A percentile compares a stretch with the other conserved stretches of the same genome.
phyloP scores from a whole-genome alignment of 2,329 filamentous ascomycete genomes.

The Raffaelea ambrosiae region DNA sequence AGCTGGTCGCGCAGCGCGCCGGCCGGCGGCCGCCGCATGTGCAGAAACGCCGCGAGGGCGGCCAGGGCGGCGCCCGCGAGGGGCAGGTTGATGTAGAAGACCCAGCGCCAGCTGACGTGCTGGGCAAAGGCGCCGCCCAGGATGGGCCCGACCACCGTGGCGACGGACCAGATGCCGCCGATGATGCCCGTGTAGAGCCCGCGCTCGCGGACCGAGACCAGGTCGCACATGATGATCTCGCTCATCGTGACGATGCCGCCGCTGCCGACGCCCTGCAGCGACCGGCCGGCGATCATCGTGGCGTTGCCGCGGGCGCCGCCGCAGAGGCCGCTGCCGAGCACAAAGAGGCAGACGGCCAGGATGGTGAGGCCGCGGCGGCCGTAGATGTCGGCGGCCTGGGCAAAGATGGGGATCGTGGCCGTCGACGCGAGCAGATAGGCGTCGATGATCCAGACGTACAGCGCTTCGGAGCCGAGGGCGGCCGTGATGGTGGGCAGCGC shows the following conservation, averaged over 20 bases:
- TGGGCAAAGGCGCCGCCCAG: conserved; percentile 27
- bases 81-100: conserved; percentile 29
- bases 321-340: conserved; percentile 16
- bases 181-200: conserved; percentile 19
- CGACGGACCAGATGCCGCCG: conserved; percentile 28
- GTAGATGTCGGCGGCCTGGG: not conserved
- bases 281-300: conserved; percentile 20
- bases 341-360: not conserved
- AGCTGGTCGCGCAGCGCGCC: conserved; percentile 19
- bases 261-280: conserved; percentile 23
- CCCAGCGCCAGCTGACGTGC: conserved; percentile 25
- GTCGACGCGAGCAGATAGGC: not conserved
- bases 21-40: conserved; percentile 19
- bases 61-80: conserved; percentile 22
- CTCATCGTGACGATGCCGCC: conserved; percentile 22
- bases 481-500: not conserved
- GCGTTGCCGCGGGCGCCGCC: conserved; percentile 16
- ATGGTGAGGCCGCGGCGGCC: not conserved
- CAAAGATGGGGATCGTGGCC: not conserved
- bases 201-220: conserved; percentile 10
- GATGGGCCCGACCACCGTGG: conserved; percentile 24
- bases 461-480: not conserved
- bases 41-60: conserved; percentile 18
- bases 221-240: conserved; percentile 22
- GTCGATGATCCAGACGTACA: not conserved